Evolutionary conservation across 768 basidiomycete genomes (phyloP), one percentile per base, ranked within the genome.

Genomic region (Kwoniella heveanensis): DNA sequence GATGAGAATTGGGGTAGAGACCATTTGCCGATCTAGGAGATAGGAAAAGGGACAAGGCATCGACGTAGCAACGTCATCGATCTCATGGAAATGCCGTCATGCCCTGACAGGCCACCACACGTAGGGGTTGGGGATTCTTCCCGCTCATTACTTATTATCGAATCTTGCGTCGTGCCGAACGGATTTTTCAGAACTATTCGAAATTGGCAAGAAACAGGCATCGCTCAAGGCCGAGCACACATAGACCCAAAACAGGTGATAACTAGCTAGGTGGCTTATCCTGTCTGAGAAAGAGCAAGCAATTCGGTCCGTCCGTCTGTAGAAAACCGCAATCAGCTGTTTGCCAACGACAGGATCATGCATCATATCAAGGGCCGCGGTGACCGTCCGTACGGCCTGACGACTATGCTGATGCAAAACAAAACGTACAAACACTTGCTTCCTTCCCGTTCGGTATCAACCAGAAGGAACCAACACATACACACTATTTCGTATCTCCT

Each of bases 221-320:
- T 8, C 25, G 22, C 22, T 24, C 2, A 17, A 17, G 48, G 48
- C 22, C 25, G 4, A 49, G 48, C 9, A 22, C 48, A 49, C 22
- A 32, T 32, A 13, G 32, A 32, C 32, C 13, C 7, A 5, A 32
- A 32, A 32, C 32, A 32, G 13, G 13, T 13, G 13, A n/a, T n/a
- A n/a, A n/a, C n/a, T n/a, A n/a, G n/a, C n/a, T 5, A 49, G 48
- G 48, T 49, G 48, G 48, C 48, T 49, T 49, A 49, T 24, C 48
- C 48, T 5, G 48, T 49, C 17, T 49, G 25, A 49, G 39, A 49
- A 5, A 24, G 48, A 22, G 10, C n/a, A 5, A 49, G 17, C 46
- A 47, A 47, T 19, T 19, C 46, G 22, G n/a, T 19, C 4, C 22
- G 17, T 5, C 5, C 9, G 25, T 22, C 5, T 5, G 4, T 5